Conservation (phyloP, 2,329 filamentous ascomycete genomes). For the Sarocladium brachiariae region DNA sequence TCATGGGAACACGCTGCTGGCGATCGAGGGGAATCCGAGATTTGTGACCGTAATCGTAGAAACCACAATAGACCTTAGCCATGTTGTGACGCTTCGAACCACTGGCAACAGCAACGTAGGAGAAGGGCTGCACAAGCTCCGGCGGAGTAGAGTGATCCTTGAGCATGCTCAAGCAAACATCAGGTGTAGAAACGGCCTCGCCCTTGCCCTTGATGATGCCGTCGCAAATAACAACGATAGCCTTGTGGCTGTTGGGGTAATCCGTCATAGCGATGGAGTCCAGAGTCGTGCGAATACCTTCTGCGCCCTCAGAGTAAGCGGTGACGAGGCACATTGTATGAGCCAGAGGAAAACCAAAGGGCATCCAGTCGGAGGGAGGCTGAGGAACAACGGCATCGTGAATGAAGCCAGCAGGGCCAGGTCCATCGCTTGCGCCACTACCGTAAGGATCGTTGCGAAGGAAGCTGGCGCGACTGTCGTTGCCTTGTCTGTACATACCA, state of each 20-base stretch:
- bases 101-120: constrained; percentile 92
- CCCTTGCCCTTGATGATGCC: constrained; percentile 96
- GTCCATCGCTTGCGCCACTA: constrained; percentile 52
- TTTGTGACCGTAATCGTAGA: constrained; percentile 88
- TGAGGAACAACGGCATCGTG: constrained; percentile 94
- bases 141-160: constrained; percentile 76
- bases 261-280: constrained; percentile 97
- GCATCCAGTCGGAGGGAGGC: constrained; percentile 93
- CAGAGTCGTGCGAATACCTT: constrained; percentile 86
- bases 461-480: constrained; percentile 59
- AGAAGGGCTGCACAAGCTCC: constrained; percentile 82
- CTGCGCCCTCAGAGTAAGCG: constrained; percentile 90
- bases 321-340: constrained; percentile 94
- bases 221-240: constrained; percentile 93
- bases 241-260: constrained; percentile 98
- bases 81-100: constrained; percentile 98
- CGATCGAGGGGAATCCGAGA: constrained; percentile 76
- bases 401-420: constrained; percentile 88
- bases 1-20: constrained; percentile 96
- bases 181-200: constrained; percentile 78
- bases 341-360: constrained; percentile 89
- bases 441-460: constrained; percentile 54
- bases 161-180: constrained; percentile 89
- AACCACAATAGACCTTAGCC: constrained; percentile 96
- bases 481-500: constrained; percentile 63